A percentile compares a stretch with the other conserved stretches of the same genome.
These are phyloP conservation scores for Aplosporella prunicola DNA, from an alignment of 2,329 filamentous ascomycete species.

Conservation along the genomic window DNA sequence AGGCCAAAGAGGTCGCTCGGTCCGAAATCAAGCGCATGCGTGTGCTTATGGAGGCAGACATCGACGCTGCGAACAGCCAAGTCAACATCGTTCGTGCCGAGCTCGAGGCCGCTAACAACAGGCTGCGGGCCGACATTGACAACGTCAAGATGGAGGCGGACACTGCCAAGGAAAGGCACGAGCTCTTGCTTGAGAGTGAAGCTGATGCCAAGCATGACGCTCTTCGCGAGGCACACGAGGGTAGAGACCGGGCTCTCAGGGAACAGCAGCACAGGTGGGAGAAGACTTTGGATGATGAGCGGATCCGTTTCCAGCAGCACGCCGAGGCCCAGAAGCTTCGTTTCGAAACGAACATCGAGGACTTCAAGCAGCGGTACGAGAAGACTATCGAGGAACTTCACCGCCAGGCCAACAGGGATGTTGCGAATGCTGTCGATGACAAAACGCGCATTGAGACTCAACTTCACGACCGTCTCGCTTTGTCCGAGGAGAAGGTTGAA, in stretches of 20 bases:
- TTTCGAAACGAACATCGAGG: constrained; percentile 25
- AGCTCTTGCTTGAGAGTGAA: constrained; percentile 76
- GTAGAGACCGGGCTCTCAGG: constrained; percentile 44
- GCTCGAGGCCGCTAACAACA: constrained; percentile 68
- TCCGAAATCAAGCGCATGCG: constrained; percentile 74
- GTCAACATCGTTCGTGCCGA: constrained; percentile 75
- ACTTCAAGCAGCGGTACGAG: constrained; percentile 48
- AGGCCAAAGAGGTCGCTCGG: constrained; percentile 69
- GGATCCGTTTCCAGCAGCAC: constrained; percentile 27
- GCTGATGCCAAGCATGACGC: constrained; percentile 57
- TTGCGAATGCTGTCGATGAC: constrained; percentile 70
- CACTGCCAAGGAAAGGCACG: constrained; percentile 68
- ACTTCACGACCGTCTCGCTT: constrained; percentile 67
- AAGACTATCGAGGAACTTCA: constrained; percentile 62
- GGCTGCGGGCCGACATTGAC: constrained; percentile 66
- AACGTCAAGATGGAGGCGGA: constrained; percentile 70
- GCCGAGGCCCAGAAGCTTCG: constrained; percentile 33
- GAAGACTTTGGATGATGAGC: constrained; percentile 11
- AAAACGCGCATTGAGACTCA: constrained; percentile 70
- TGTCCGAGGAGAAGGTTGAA: constrained; percentile 75
- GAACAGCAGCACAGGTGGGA: constrained; percentile 50
- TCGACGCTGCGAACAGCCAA: constrained; percentile 76
- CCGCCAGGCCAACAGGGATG: constrained; percentile 50
- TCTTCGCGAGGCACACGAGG: constrained; percentile 44
- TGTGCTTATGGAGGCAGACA: constrained; percentile 66